phyloP scores from a whole-genome alignment of 2,329 filamentous ascomycete species.

The Ascochyta rabiei region DNA sequence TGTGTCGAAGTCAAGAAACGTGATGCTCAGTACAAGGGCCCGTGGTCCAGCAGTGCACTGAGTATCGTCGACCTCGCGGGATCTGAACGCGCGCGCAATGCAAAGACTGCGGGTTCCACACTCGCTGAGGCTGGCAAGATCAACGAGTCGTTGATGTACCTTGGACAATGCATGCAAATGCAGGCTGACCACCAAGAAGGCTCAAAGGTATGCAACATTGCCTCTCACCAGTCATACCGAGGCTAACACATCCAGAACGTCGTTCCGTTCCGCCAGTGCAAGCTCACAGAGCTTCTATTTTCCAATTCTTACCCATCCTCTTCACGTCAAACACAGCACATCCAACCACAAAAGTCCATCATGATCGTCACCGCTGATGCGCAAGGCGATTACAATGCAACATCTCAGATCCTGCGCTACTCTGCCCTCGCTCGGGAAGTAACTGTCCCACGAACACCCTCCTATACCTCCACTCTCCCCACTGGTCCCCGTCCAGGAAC shows the following conservation, averaged over 20 bases:
- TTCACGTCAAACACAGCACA: slow-evolving; percentile 53
- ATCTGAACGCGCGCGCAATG: slow-evolving; percentile 90
- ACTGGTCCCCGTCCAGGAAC: slow-evolving; percentile 39
- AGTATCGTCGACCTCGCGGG: slow-evolving; percentile 93
- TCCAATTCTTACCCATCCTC: slow-evolving; percentile 57
- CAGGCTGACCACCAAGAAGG: slow-evolving; percentile 79
- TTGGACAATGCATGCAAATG: slow-evolving; percentile 95
- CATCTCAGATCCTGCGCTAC: slow-evolving; percentile 93
- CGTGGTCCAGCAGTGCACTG: slow-evolving; percentile 78
- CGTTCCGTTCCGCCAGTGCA: slow-evolving; percentile 71
- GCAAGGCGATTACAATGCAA: slow-evolving; percentile 92
- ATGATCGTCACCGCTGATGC: slow-evolving; percentile 98
- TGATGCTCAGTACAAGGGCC: slow-evolving; percentile 58
- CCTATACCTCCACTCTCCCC: slow-evolving; percentile 69
- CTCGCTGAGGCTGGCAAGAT: slow-evolving; percentile 97
- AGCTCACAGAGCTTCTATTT: slow-evolving; percentile 60
- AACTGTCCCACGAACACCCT: slow-evolving; percentile 86
- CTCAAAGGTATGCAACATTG: slow-evolving; percentile 65
- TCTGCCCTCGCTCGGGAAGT: slow-evolving; percentile 91
- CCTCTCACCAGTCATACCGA: not conserved
- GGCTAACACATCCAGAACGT: slow-evolving; percentile 54
- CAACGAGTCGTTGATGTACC: slow-evolving; percentile 97
- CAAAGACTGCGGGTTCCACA: slow-evolving; percentile 91
- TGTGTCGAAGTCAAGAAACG: slow-evolving; percentile 93
- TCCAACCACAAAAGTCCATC: slow-evolving; percentile 77